Percentiles rank a stretch among this genome's conserved stretches.
Conservation (phyloP, 352 stramenopile genomes). For the Phytophthora palmivora region DNA sequence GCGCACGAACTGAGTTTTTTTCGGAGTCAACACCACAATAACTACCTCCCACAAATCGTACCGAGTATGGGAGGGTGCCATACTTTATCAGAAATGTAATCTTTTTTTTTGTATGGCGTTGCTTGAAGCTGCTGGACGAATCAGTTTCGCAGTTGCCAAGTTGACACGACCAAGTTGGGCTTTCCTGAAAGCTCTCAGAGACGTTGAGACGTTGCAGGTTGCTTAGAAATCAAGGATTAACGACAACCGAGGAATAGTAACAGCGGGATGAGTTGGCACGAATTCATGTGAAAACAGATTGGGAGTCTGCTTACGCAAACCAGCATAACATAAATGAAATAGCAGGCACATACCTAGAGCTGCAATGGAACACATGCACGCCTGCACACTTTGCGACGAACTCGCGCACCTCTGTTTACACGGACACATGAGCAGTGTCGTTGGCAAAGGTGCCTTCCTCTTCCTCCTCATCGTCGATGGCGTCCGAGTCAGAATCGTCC, state of each 20-base stretch:
- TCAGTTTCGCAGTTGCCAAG: too few species aligned
- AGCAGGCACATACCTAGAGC: too few species aligned
- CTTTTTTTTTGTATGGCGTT: conserved; percentile 27
- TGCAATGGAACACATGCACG: conserved; percentile 22
- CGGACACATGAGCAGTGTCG: conserved; percentile 35
- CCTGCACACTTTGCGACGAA: conserved; percentile 15
- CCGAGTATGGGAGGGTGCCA: conserved; percentile 9
- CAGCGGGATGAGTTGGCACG: not conserved
- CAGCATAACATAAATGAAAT: conserved; percentile 32
- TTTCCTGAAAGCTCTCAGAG: too few species aligned
- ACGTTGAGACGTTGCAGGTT: conserved; percentile 4
- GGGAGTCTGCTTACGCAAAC: conserved; percentile 11
- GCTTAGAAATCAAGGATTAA: not conserved
- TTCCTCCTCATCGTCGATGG: conserved; percentile 46
- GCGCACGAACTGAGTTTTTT: conserved; percentile 35
- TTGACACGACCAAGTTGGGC: too few species aligned
- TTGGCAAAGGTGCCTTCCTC: conserved; percentile 72
- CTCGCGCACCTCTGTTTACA: conserved; percentile 43
- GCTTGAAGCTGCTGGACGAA: too few species aligned
- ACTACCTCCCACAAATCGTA: conserved; percentile 20
- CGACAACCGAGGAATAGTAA: too few species aligned
- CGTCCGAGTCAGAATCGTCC: conserved; percentile 60
- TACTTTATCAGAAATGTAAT: too few species aligned
- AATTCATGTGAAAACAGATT: too few species aligned
- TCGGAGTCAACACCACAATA: conserved; percentile 12